Conservation (phyloP, 257 asterid species). For the Ajuga chamaepitys region DNA sequence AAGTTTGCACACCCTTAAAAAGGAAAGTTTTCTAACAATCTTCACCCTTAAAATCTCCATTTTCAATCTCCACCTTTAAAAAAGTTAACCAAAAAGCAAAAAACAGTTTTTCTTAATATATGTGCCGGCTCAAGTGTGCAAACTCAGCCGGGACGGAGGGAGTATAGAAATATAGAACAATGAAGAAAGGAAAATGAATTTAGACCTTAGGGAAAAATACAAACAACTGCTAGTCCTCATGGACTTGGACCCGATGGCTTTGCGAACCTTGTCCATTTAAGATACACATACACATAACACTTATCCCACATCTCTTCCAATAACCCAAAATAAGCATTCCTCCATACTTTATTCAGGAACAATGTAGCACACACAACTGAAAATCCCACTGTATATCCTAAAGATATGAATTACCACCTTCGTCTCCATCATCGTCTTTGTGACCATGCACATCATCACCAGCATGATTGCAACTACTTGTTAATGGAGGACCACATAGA, state of each 20-base stretch:
- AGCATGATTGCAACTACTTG: not conserved
- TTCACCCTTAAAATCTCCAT: too few relatives aligned
- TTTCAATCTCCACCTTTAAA: too few relatives aligned
- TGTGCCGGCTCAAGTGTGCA: too few relatives aligned
- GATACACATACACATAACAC: not conserved
- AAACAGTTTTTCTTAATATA: too few relatives aligned
- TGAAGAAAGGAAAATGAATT: too few relatives aligned
- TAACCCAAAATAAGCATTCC: not conserved
- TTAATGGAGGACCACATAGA: conserved; percentile 3
- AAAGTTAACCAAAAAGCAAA: too few relatives aligned
- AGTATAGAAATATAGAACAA: too few relatives aligned
- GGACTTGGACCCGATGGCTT: not conserved
- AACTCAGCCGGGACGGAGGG: too few relatives aligned
- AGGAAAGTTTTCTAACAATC: too few relatives aligned
- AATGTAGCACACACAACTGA: not conserved
- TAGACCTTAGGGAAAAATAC: too few relatives aligned
- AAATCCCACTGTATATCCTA: not conserved
- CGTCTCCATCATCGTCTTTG: not conserved
- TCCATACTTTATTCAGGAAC: not conserved
- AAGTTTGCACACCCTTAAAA: too few relatives aligned
- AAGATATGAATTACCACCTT: not conserved
- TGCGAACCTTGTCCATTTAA: not conserved
- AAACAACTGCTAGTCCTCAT: not conserved
- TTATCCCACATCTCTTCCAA: not conserved
- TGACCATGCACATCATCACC: not conserved